Evolutionary conservation across 306 rosid genomes (phyloP).

Genomic region (Inga leiocalycina): DNA sequence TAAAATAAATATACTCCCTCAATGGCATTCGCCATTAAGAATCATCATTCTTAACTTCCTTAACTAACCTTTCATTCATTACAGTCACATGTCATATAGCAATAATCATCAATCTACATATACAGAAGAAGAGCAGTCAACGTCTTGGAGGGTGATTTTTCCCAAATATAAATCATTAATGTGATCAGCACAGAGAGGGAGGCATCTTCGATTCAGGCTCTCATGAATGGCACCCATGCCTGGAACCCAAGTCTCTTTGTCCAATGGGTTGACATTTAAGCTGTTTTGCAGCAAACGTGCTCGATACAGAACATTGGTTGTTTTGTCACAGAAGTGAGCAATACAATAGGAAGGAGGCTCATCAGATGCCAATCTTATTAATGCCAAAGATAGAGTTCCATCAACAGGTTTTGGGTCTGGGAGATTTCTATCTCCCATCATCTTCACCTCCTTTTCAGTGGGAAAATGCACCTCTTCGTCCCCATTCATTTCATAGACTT

Average conservation of each 20-base stretch:
- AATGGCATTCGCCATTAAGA: no score
- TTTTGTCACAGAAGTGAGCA: constrained; percentile 82
- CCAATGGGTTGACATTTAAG: constrained; percentile 53
- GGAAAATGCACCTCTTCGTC: constrained; percentile 76
- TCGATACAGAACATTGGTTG: constrained; percentile 59
- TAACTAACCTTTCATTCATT: no score
- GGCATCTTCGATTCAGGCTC: constrained; percentile 66
- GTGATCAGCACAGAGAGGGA: constrained; percentile 81
- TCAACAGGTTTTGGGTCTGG: constrained; percentile 86
- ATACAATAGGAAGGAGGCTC: constrained; percentile 63
- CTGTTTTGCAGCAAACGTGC: constrained; percentile 62
- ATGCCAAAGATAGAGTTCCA: constrained; percentile 64
- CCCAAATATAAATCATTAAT: constrained; percentile 68
- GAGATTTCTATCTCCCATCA: constrained; percentile 87
- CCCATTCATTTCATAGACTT: constrained; percentile 63
- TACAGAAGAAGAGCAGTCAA: constrained; percentile 62
- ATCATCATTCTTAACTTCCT: no score
- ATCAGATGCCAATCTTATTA: constrained; percentile 74
- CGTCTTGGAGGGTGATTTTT: constrained; percentile 69
- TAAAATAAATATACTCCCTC: no score
- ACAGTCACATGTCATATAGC: no score
- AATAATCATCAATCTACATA: constrained; percentile 47
- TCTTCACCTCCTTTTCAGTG: constrained; percentile 82
- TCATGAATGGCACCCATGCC: constrained; percentile 77
- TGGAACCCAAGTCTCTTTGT: constrained; percentile 63